These are phyloP conservation scores for Salvia splendens DNA, from an alignment of 257 asterid genomes.

Conservation along the genomic window DNA sequence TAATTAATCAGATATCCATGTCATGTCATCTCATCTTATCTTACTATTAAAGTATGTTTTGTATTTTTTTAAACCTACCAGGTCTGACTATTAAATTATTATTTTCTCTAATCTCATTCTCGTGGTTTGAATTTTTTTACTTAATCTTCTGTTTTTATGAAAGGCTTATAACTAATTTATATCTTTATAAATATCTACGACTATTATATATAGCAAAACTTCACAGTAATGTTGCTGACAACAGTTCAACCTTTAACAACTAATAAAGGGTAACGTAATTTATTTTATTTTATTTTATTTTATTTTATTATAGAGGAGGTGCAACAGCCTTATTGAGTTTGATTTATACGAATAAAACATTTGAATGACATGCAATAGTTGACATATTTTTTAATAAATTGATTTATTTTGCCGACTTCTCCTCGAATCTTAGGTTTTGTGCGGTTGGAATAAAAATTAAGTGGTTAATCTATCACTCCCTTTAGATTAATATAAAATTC, in stretches of 20 bases:
- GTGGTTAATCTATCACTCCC: slow-evolving; percentile 9
- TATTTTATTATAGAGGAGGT: background rate
- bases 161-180: too few species aligned
- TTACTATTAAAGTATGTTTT: background rate
- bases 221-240: background rate
- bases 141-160: too few species aligned
- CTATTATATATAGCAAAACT: background rate
- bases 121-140: background rate
- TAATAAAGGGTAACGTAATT: too few species aligned
- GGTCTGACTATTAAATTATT: background rate
- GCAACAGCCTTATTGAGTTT: background rate
- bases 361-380: slow-evolving; percentile 27
- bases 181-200: too few species aligned
- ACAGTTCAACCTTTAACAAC: background rate
- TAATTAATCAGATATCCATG: background rate
- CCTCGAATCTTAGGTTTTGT: background rate
- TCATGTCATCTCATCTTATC: background rate
- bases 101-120: background rate
- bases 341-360: slow-evolving; percentile 6
- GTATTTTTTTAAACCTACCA: background rate
- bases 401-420: slow-evolving; percentile 28
- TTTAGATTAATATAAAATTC: background rate
- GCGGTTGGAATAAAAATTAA: background rate
- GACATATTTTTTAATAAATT: slow-evolving; percentile 8
- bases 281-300: background rate